These are phyloP conservation scores for Citeromyces matritensis DNA, from an alignment of 805 yeast species.

Conservation along the genomic window DNA sequence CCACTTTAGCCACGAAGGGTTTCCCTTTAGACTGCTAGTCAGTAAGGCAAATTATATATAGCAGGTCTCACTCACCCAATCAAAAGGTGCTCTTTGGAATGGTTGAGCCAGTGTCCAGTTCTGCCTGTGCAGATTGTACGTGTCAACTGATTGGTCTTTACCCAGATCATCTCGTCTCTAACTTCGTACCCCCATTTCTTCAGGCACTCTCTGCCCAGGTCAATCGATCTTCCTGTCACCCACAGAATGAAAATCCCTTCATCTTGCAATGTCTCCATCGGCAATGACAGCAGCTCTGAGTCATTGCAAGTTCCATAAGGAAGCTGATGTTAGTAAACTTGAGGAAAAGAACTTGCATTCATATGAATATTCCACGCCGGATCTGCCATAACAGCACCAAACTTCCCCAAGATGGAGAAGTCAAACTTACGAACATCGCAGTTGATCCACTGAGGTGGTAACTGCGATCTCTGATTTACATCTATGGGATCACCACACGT, in stretches of 20 bases:
- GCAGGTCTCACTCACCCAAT: slow-evolving; percentile 42
- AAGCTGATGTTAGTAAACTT: slow-evolving; percentile 9
- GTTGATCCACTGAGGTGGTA: slow-evolving; percentile 69
- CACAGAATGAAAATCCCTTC: slow-evolving; percentile 78
- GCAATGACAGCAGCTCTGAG: slow-evolving; percentile 51
- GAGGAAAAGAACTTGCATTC: slow-evolving; percentile 23
- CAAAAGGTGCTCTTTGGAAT: slow-evolving; percentile 80
- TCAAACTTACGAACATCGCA: slow-evolving; percentile 73
- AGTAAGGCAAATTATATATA: neutral
- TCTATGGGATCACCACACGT: slow-evolving; percentile 30
- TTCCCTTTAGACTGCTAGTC: slow-evolving; percentile 38
- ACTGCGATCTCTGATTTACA: slow-evolving; percentile 8
- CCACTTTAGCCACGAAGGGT: slow-evolving; percentile 55
- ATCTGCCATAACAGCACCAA: slow-evolving; percentile 77
- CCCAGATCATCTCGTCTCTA: slow-evolving; percentile 78
- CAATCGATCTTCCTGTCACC: slow-evolving; percentile 94
- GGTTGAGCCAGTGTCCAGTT: slow-evolving; percentile 96
- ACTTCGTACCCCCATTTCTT: slow-evolving; percentile 71
- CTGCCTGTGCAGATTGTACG: slow-evolving; percentile 90
- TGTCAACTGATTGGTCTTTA: slow-evolving; percentile 75
- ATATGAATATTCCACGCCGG: slow-evolving; percentile 97
- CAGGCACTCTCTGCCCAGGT: slow-evolving; percentile 68
- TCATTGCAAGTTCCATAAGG: slow-evolving; percentile 73
- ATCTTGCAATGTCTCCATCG: slow-evolving; percentile 56
- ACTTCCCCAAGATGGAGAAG: slow-evolving; percentile 58